These are phyloP conservation scores for Eucalyptus decipiens DNA, from an alignment of 345 rosid genomes.

Conservation along the genomic window DNA sequence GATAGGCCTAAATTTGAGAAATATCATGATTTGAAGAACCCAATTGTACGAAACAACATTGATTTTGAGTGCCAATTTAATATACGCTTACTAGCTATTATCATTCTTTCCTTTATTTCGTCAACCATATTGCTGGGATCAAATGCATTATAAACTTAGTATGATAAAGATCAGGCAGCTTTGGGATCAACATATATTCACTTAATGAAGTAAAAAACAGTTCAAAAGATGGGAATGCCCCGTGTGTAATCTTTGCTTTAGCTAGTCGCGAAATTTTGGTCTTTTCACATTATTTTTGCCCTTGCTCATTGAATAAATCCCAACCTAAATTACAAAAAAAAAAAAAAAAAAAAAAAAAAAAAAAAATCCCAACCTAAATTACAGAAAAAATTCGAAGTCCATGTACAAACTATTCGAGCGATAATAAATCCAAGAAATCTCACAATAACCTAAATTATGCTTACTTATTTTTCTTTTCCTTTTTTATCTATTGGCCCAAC, in stretches of 20 bases:
- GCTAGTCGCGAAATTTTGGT: background rate
- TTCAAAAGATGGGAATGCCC: background rate
- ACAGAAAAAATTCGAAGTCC: background rate
- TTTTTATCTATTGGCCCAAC: background rate
- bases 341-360: too few relatives aligned
- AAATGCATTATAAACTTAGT: background rate
- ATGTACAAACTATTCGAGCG: background rate
- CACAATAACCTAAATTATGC: background rate
- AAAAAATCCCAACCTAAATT: too few relatives aligned
- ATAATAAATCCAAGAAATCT: background rate
- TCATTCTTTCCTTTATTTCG: background rate
- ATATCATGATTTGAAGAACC: background rate
- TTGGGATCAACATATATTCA: background rate
- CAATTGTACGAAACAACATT: too few relatives aligned
- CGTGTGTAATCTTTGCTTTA: background rate
- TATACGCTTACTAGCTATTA: background rate
- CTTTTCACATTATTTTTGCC: background rate
- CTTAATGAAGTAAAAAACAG: background rate
- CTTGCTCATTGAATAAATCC: background rate
- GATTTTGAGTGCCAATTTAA: too few relatives aligned
- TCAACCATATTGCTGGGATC: background rate
- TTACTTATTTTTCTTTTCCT: too few relatives aligned
- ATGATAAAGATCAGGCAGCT: background rate
- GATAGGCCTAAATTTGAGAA: background rate
- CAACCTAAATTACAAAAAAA: background rate